Evolutionary conservation across 805 yeast species (phyloP), one percentile per base, ranked within the genome.

Genomic region (Yarrowia sp.): DNA sequence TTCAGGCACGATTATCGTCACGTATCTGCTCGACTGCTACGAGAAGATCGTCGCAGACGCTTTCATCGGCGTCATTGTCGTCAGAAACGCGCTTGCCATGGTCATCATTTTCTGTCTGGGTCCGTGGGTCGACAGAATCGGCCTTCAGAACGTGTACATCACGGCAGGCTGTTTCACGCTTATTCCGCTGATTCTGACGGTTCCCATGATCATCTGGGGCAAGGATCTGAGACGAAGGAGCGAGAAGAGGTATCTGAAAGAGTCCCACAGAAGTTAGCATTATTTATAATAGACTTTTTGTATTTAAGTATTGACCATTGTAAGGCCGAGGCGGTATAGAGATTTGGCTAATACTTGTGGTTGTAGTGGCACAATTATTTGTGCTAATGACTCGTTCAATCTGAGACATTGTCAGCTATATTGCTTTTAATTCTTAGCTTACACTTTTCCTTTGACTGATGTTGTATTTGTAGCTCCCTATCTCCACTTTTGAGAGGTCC

Each of bases 41-140:
- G 33, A 44, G n/a, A 27, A 44, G n/a, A 44, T 44, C 3, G 49
- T 44, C 0, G 49, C 49, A 9, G 81, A 80, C 46, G 82, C 83
- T 0, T 78, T 84, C 76, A 85, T 81, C 49, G 80, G 83, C 24
- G 82, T 83, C 18, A 78, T 84, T 41, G 66, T 84, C 25, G 79
- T 84, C 62, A 76, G 88, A 70, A 84, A 84, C 68, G 73, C 80
- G n/a, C 78, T 84, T 78, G 39, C 39, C 36, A 32, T 33, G 39
- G 22, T 47, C 29, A 33, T 47, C 19, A 32, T 31, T 9, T 47
- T 47, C 18, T 19, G 29, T 6, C 13, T 47, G 29, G 39, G 21
- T 0, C 56, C 56, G 0, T 47, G 56, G 56, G 19, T 16, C 4
- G 27, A 8, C 2, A 19, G 14, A 6, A n/a, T 47, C 6, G 56